These are phyloP conservation scores for Oxytropis ochrocephala DNA, from an alignment of 306 rosid species.

Conservation along the genomic window DNA sequence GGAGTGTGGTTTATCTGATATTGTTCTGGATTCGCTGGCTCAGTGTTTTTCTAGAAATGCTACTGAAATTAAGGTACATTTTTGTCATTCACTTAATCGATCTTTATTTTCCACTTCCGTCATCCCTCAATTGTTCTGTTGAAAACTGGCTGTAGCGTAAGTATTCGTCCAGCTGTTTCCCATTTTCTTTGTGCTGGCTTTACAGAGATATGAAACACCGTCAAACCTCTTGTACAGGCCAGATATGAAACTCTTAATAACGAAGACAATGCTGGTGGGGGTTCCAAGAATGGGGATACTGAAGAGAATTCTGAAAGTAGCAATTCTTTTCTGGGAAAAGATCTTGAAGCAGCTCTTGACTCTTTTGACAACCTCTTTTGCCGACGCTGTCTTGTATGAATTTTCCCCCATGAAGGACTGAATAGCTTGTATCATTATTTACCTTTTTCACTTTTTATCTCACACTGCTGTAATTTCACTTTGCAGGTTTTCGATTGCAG, in stretches of 20 bases:
- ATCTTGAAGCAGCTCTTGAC: conserved; percentile 95
- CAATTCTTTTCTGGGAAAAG: conserved; percentile 74
- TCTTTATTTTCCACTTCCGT: conserved; percentile 16
- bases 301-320: conserved; percentile 52
- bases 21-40: conserved; percentile 66
- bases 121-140: conserved; percentile 32
- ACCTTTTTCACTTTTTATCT: conserved; percentile 1
- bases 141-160: conserved; percentile 64
- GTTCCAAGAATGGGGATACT: conserved; percentile 42
- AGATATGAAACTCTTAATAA: conserved; percentile 59
- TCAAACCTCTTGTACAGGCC: conserved; percentile 98
- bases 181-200: conserved; percentile 88
- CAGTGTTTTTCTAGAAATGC: conserved; percentile 75
- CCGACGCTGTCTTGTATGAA: conserved; percentile 88
- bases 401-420: not conserved
- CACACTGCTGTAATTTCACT: conserved; percentile 18
- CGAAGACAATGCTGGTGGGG: conserved; percentile 48
- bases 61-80: conserved; percentile 67
- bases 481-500: conserved; percentile 89
- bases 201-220: conserved; percentile 92
- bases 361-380: conserved; percentile 97
- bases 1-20: conserved; percentile 70
- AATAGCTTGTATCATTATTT: conserved; percentile 6
- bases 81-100: not conserved
- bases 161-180: conserved; percentile 87